Evolutionary conservation across 345 rosid genomes (phyloP).

Genomic region (Erysimum cheiranthoides): DNA sequence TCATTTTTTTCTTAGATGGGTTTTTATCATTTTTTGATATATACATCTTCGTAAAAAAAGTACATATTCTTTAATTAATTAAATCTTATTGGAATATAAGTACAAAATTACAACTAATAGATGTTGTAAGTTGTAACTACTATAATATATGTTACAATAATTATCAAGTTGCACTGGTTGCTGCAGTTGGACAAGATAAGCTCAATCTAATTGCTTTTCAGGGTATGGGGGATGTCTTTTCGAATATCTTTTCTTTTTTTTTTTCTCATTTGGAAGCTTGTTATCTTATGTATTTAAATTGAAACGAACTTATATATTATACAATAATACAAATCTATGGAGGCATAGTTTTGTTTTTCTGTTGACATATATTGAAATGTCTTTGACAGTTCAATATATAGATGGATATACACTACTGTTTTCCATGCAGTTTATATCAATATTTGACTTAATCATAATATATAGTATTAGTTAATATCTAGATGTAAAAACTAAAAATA

Average conservation of each 20-base stretch:
- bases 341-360: conserved; percentile 1
- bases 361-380: not conserved
- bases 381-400: not conserved
- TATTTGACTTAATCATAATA: too few species aligned
- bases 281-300: not conserved
- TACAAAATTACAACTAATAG: conserved; percentile 25
- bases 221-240: conserved; percentile 20
- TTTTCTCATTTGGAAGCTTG: conserved; percentile 26
- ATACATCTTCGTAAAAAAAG: not conserved
- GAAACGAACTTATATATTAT: not conserved
- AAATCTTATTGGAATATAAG: conserved; percentile 5
- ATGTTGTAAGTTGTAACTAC: not conserved
- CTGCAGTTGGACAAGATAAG: conserved; percentile 39
- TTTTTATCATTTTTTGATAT: not conserved
- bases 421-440: not conserved
- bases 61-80: not conserved
- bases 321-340: not conserved
- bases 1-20: not conserved
- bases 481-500: too few species aligned
- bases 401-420: not conserved
- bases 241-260: not conserved
- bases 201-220: conserved; percentile 24
- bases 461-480: too few species aligned
- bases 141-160: not conserved
- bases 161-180: conserved; percentile 31